Base-by-base conservation (phyloP, 768 basidiomycete species). In the Leucocoprinus birnbaumii region DNA sequence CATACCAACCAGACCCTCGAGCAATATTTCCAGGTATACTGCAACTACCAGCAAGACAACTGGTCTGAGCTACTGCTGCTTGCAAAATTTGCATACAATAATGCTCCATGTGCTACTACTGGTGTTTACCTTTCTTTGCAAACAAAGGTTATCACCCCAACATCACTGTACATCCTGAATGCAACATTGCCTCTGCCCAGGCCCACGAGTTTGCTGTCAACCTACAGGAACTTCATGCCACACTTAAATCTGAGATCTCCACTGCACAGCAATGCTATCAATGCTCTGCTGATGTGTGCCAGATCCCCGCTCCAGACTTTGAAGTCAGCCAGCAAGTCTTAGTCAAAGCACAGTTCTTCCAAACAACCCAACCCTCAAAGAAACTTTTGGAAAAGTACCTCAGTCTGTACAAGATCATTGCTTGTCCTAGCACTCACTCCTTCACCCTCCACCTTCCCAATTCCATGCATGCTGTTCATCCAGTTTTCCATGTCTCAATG, bases 31-130 rank as follows among this genome's bases (percentile, higher is more conserved):
- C n/a, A n/a, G n/a, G 41, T 42, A 7, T 42, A 42, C 19, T 42
- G 41, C 68, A 74, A 57, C 0, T 73, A 72, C 38, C 69, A 74
- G 22, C 77, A 78, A 53, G 71, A 77, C 50, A 63, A 78, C 53
- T 78, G 75, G 75, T 67, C 67, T 3, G n/a, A 73, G 18, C 68
- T 66, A 37, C 64, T 79, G 0, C 66, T 73, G n/a, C 59, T 77
- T 16, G 71, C 71, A 6, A 71, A 78, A 58, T 78, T 79, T 56
- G 58, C 65, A n/a, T 73, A 68, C 63, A 79, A 79, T 58, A 74
- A 75, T 44, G 34, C 58, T 25, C 53, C 56, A 71, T n/a, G 71
- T 48, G 27, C 65, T 1, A 68, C 74, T 0, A 75, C 72, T n/a
- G n/a, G 31, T 45, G 19, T 45, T 57, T 71, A 11, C 76, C 73